Base-by-base conservation (phyloP, 2,329 filamentous ascomycete genomes). In the Thielaviopsis ethacetica region DNA sequence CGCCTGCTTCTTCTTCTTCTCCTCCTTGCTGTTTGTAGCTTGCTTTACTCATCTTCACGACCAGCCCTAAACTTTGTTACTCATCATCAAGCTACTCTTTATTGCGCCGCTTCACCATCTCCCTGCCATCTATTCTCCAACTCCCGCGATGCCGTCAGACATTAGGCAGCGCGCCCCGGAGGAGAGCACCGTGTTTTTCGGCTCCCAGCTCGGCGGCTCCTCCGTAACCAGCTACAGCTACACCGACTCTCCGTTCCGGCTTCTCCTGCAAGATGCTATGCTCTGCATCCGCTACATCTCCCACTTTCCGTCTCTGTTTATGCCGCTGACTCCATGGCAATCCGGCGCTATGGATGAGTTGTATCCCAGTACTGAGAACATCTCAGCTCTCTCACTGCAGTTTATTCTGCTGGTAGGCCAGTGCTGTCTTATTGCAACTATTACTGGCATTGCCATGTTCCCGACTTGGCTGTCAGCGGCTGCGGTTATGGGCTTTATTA, bases 341-440 rank as follows among this genome's bases (percentile, higher is more conserved):
- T 79, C 78, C 1, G 78, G 72, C 15, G 64, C 74, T 55, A 71
- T 86, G 53, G 82, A 84, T 64, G 86, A 91, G 70, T 71, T 89
- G 19, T 78, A 82, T 61, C 75, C 76, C 1, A 83, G 78, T 0
- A 61, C 65, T 15, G 67, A 70, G 51, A 89, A 89, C 63, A 38
- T 82, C 0, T 76, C 74, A 63, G 78, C 76, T 60, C 67, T 88
- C 22, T 65, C 69, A 17, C 65, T 85, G 5, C 86, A 90, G 64
- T 34, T 73, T 2, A 57, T 86, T 49, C 73, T 89, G 3, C 66
- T 76, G 30, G 57, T 84, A 12, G 66, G 80, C n/a, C 85, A 89
- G 69, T 64, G 65, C 0, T 86, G 88, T 66, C 66, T 89, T 9
- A 15, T 85, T 0, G 74, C 75, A 0, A 65, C 89, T 2, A 79